Conservation (phyloP, 768 basidiomycete species). For the Boletus tylopilopsis region DNA sequence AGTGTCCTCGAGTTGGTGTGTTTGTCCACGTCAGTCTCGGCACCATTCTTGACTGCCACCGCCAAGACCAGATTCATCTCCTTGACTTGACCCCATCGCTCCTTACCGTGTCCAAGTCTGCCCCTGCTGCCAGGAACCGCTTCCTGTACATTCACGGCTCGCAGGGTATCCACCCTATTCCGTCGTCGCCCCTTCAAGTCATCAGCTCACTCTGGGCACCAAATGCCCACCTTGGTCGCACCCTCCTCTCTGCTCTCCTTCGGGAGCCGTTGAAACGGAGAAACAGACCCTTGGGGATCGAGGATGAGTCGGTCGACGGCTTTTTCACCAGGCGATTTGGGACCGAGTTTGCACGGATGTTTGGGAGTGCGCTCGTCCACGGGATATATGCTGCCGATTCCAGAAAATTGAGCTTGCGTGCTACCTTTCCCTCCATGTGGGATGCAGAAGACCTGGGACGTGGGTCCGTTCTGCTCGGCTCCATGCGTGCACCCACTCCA, state of each 20-base stretch:
- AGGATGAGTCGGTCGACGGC: conserved; percentile 79
- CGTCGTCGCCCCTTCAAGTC: conserved; percentile 38
- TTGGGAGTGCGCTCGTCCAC: conserved; percentile 82
- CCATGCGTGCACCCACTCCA: conserved; percentile 32
- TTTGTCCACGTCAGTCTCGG: conserved; percentile 7
- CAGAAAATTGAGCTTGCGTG: conserved; percentile 63
- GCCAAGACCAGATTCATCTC: conserved; percentile 63
- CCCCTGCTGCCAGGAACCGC: conserved; percentile 74
- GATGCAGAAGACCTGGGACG: conserved; percentile 61
- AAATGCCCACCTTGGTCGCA: conserved; percentile 34
- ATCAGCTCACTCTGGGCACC: conserved; percentile 31
- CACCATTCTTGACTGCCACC: conserved; percentile 8
- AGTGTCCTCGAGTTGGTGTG: conserved; percentile 75
- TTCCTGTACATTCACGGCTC: conserved; percentile 59
- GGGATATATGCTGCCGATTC: conserved; percentile 93
- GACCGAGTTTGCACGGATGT: conserved; percentile 59
- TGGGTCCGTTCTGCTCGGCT: conserved; percentile 69
- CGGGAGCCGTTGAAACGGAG: conserved; percentile 52
- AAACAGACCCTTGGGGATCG: conserved; percentile 37
- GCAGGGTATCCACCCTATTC: conserved; percentile 51
- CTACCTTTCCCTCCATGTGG: conserved; percentile 75
- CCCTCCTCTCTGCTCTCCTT: conserved; percentile 52
- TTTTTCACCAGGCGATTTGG: conserved; percentile 79
- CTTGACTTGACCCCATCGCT: conserved; percentile 58
- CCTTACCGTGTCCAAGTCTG: conserved; percentile 60